phyloP scores from a whole-genome alignment of 805 yeast genomes.

The Zygosaccharomyces gambellarensis region DNA sequence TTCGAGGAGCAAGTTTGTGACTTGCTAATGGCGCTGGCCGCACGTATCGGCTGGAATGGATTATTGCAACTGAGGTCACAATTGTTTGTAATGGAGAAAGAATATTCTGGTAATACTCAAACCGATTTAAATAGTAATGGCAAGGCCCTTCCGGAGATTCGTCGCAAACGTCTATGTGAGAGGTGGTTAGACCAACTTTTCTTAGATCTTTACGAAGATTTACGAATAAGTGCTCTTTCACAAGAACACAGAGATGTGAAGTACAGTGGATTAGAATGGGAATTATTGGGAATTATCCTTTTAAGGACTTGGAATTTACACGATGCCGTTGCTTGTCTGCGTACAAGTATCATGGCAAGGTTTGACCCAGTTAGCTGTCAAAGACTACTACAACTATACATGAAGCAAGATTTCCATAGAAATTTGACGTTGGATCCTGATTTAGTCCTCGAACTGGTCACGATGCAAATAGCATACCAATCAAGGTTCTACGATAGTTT shows the following conservation, averaged over 20 bases:
- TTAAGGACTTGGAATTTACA: slow-evolving; percentile 45
- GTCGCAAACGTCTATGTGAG: slow-evolving; percentile 31
- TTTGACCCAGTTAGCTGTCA: slow-evolving; percentile 58
- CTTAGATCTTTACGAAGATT: slow-evolving; percentile 34
- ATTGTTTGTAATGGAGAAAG: slow-evolving; percentile 79
- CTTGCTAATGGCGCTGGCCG: slow-evolving; percentile 61
- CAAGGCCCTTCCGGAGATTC: slow-evolving; percentile 19
- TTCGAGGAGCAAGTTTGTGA: slow-evolving; percentile 51
- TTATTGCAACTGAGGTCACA: slow-evolving; percentile 59
- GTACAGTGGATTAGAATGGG: slow-evolving; percentile 72
- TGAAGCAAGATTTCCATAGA: slow-evolving; percentile 16
- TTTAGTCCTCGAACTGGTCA: slow-evolving; percentile 39
- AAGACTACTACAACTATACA: slow-evolving; percentile 42
- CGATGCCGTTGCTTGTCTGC: slow-evolving; percentile 48
- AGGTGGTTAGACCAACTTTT: slow-evolving; percentile 35
- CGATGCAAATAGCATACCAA: slow-evolving; percentile 56
- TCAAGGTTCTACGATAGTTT: slow-evolving; percentile 60
- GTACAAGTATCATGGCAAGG: slow-evolving; percentile 51
- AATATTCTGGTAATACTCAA: slow-evolving; percentile 36
- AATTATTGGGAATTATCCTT: slow-evolving; percentile 56
- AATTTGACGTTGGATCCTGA: slow-evolving; percentile 32
- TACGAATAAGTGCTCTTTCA: slow-evolving; percentile 29
- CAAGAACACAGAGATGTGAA: slow-evolving; percentile 33
- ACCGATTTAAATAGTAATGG: slow-evolving; percentile 9
- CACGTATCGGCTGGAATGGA: slow-evolving; percentile 78